A percentile compares a stretch with the other conserved stretches of the same genome.
Evolutionary conservation across 23 red algal genomes (phyloP).

Genomic region (Agarophyton chilense): DNA sequence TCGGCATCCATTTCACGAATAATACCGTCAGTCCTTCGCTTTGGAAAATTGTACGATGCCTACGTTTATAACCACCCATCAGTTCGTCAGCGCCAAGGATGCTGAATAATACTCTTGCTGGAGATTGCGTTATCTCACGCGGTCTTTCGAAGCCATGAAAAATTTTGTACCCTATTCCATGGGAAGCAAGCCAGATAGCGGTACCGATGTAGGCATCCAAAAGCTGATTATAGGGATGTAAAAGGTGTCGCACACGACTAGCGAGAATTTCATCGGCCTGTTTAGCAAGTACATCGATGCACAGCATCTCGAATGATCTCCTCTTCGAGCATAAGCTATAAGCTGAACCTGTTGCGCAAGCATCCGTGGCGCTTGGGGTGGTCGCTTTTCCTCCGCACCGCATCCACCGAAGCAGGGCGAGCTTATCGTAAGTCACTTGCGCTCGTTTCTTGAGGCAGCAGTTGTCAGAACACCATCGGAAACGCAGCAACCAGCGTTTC

Average conservation of each 20-base stretch:
- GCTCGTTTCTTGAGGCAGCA: not conserved
- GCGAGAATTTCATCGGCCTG: slow-evolving; percentile 3
- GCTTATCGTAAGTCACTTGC: not conserved
- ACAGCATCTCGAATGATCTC: slow-evolving; percentile 51
- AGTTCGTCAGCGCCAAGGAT: slow-evolving; percentile 95
- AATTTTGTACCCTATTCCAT: slow-evolving; percentile 35
- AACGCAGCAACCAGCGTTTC: not conserved
- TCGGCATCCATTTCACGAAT: slow-evolving; percentile 85
- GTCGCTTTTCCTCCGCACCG: not conserved
- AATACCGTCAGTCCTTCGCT: slow-evolving; percentile 65
- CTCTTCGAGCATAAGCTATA: not conserved
- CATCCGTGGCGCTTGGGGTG: not conserved
- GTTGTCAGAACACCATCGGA: not conserved
- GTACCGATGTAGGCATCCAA: slow-evolving; percentile 91
- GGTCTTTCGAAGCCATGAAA: not conserved
- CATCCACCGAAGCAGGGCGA: not conserved
- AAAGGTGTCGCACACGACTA: slow-evolving; percentile 44
- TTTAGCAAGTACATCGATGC: slow-evolving; percentile 66
- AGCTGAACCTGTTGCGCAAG: not conserved
- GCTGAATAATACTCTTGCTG: slow-evolving; percentile 77
- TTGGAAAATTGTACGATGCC: slow-evolving; percentile 75
- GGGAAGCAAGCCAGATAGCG: slow-evolving; percentile 79
- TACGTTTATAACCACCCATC: slow-evolving; percentile 92
- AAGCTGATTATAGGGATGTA: slow-evolving; percentile 64
- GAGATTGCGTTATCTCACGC: not conserved